A percentile compares a stretch with the other conserved stretches of the same genome.
Conservation (phyloP, 495 filamentous ascomycete species). For the Apiosordaria backusii region DNA sequence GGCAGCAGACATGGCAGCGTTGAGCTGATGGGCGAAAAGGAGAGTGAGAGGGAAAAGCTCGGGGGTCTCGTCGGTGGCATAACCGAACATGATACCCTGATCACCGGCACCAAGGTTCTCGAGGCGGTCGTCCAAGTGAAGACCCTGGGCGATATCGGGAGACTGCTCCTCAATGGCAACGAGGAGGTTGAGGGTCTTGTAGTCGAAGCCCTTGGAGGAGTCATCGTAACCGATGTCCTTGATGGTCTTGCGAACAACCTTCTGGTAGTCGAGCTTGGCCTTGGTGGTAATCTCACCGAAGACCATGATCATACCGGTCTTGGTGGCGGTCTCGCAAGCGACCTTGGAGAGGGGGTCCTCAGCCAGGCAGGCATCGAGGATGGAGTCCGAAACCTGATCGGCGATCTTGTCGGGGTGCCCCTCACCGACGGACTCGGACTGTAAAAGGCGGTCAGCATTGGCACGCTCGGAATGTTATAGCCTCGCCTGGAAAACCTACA, state of each 20-base stretch:
- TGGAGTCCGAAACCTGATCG: slow-evolving; percentile 96
- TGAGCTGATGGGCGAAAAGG: slow-evolving; percentile 91
- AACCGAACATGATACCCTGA: slow-evolving; percentile 99
- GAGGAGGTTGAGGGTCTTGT: slow-evolving; percentile 98
- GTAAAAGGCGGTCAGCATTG: slow-evolving; percentile 21
- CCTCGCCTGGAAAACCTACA: slow-evolving; percentile 40
- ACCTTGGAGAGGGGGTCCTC: slow-evolving; percentile 97
- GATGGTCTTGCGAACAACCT: slow-evolving; percentile 90
- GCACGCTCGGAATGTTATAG: neutral
- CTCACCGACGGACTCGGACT: slow-evolving; percentile 96
- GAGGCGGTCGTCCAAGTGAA: slow-evolving; percentile 92
- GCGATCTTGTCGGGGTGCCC: slow-evolving; percentile 98
- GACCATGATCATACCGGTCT: slow-evolving; percentile 99
- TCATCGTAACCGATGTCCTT: slow-evolving; percentile 98
- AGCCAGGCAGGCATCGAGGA: slow-evolving; percentile 94
- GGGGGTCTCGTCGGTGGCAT: slow-evolving; percentile 98
- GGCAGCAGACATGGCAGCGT: slow-evolving; percentile 84
- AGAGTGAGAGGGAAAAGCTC: slow-evolving; percentile 93
- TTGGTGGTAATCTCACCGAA: slow-evolving; percentile 99
- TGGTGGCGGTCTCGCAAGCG: slow-evolving; percentile 97
- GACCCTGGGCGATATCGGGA: slow-evolving; percentile 96
- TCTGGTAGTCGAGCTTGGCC: slow-evolving; percentile 93
- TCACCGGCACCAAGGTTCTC: slow-evolving; percentile 98
- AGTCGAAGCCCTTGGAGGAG: slow-evolving; percentile 97
- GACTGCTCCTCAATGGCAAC: slow-evolving; percentile 99